Evolutionary conservation across 805 yeast species (phyloP).

Genomic region (Zygosaccharomyces rouxii): DNA sequence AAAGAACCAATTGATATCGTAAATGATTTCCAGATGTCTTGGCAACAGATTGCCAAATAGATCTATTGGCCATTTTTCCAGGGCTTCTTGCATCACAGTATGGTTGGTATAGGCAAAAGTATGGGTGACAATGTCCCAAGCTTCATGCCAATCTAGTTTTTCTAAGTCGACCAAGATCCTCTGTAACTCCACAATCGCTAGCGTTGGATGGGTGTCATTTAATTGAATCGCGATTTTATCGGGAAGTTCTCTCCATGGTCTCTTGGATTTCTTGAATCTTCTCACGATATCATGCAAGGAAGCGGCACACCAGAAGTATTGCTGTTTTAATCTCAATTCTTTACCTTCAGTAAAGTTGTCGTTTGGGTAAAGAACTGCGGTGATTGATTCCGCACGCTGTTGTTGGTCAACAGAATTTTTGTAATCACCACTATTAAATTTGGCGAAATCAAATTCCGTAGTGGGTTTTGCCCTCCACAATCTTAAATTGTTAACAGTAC

Average conservation of each 20-base stretch:
- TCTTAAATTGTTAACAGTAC: conserved; percentile 81
- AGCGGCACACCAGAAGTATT: conserved; percentile 95
- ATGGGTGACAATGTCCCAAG: conserved; percentile 76
- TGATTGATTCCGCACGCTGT: conserved; percentile 86
- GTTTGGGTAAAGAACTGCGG: conserved; percentile 90
- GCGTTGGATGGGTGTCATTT: conserved; percentile 92
- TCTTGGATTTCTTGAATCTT: conserved; percentile 73
- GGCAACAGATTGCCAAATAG: conserved; percentile 76
- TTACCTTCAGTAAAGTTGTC: conserved; percentile 90
- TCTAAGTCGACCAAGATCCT: conserved; percentile 82
- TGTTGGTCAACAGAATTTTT: conserved; percentile 76
- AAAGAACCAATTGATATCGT: conserved; percentile 76
- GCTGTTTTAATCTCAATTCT: conserved; percentile 89
- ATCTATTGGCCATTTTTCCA: conserved; percentile 93
- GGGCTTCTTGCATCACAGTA: conserved; percentile 91
- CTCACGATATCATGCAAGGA: conserved; percentile 87
- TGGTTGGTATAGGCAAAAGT: conserved; percentile 93
- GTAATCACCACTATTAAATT: conserved; percentile 90
- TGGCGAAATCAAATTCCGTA: conserved; percentile 83
- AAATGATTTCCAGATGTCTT: conserved; percentile 85
- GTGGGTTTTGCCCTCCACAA: conserved; percentile 90
- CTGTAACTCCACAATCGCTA: conserved; percentile 85
- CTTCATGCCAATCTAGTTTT: conserved; percentile 72
- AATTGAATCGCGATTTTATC: conserved; percentile 87
- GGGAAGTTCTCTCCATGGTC: conserved; percentile 78